Evolutionary conservation across 1,284 basidiomycete genomes (phyloP).

Genomic region (Naganishia sp.): DNA sequence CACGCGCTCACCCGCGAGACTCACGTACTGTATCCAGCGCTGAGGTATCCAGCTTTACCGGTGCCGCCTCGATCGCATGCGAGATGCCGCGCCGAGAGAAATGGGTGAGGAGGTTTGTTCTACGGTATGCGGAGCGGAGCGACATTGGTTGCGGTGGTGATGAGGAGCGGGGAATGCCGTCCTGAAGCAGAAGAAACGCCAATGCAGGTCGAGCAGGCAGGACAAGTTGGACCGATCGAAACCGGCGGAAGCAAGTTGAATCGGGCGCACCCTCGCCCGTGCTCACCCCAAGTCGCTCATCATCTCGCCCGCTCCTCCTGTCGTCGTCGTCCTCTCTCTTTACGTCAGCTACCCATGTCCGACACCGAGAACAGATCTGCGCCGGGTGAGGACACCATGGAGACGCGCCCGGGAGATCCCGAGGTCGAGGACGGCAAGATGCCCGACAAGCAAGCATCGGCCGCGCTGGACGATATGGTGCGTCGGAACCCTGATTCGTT

Average conservation of each 20-base stretch:
- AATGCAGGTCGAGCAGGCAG: not conserved
- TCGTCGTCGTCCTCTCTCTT: not conserved
- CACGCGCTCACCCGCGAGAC: not conserved
- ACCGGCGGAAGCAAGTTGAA: too few relatives aligned
- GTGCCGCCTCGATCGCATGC: constrained; percentile 6
- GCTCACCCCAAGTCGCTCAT: not conserved
- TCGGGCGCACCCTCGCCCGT: too few relatives aligned
- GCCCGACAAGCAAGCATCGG: not conserved
- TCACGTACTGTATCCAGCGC: constrained; percentile 24
- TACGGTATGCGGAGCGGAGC: not conserved
- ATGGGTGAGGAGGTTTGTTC: not conserved
- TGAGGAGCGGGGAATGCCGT: not conserved
- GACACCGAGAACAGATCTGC: constrained; percentile 1
- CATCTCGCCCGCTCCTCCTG: not conserved
- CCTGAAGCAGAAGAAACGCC: not conserved
- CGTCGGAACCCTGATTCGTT: not conserved
- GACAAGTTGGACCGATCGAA: not conserved
- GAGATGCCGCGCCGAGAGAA: constrained; percentile 1
- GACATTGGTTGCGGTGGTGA: not conserved
- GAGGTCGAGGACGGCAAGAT: not conserved
- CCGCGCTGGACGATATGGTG: constrained; percentile 19
- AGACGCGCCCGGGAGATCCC: constrained; percentile 9
- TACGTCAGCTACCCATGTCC: constrained; percentile 2
- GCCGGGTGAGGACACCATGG: constrained; percentile 6
- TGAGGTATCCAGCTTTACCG: not conserved